Conservation (phyloP, 2,329 filamentous ascomycete genomes). For the Aureobasidium mangrovei region DNA sequence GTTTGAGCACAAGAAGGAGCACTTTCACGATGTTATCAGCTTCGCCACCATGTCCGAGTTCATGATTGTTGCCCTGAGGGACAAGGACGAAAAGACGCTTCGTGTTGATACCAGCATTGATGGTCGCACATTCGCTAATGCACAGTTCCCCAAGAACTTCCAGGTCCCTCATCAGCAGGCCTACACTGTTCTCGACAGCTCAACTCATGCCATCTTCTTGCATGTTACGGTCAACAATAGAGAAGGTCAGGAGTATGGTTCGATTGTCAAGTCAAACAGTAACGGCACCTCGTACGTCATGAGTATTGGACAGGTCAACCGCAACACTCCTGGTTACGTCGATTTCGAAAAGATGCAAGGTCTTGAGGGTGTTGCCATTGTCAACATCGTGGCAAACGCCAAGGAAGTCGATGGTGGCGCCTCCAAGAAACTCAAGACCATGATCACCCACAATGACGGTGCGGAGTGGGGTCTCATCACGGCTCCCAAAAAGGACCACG, state of each 20-base stretch:
- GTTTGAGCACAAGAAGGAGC: conserved; percentile 57
- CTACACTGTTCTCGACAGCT: conserved; percentile 92
- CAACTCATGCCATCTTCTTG: conserved; percentile 86
- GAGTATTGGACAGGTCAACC: conserved; percentile 72
- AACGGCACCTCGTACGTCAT: conserved; percentile 94
- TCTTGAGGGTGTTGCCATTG: conserved; percentile 79
- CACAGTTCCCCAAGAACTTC: conserved; percentile 80
- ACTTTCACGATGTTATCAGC: conserved; percentile 64
- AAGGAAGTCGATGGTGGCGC: conserved; percentile 53
- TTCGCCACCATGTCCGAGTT: conserved; percentile 97
- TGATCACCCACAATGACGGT: conserved; percentile 95
- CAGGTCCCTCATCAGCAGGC: conserved; percentile 66
- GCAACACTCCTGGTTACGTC: conserved; percentile 66
- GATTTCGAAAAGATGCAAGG: conserved; percentile 96
- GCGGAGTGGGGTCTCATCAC: conserved; percentile 72
- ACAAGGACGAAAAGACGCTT: conserved; percentile 58
- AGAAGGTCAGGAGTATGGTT: conserved; percentile 62
- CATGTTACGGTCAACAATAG: conserved; percentile 73
- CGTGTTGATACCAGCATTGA: conserved; percentile 78
- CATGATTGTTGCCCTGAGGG: conserved; percentile 72
- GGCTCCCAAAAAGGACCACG: conserved; percentile 61
- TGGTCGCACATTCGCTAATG: conserved; percentile 70
- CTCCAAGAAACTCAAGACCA: conserved; percentile 74
- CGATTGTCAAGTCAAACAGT: conserved; percentile 95
- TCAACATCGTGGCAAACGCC: conserved; percentile 74